Evolutionary conservation across 2,329 filamentous ascomycete species (phyloP), one percentile per base, ranked within the genome.

Genomic region (Colletotrichum costaricense): DNA sequence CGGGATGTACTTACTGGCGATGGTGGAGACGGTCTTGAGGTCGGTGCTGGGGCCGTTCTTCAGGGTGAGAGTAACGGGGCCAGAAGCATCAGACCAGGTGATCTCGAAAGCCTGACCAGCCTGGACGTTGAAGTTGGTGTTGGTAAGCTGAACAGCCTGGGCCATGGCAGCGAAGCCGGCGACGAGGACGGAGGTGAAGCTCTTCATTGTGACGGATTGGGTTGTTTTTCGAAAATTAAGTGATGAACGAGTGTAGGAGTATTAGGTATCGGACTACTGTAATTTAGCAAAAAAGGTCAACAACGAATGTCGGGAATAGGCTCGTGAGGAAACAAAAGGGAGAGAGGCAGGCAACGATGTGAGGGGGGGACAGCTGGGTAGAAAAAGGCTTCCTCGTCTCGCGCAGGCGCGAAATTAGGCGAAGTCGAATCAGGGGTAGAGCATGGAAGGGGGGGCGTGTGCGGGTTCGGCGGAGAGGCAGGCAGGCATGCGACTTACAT

Each of bases 91-190:
- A 63, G 73, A 42, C 86, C 86, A 88, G 64, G 79, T 85, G 72
- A 88, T 79, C 67, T 79, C 81, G 79, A 87, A 87, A 64, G 84
- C 78, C 77, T 80, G 35, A 74, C 84, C 85, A 69, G 81, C 80
- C 55, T 74, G 56, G 67, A 87, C 75, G 46, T 77, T 72, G 75
- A 77, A 84, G 75, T 80, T 77, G 74, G 69, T 78, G 79, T 83
- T 84, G 78, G 81, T 83, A 71, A 84, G 77, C 28, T 72, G 9
- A 54, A 81, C 78, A 75, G 81, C 81, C 73, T 75, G 76, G 65
- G 77, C 81, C 65, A 81, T 72, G 65, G 78, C 79, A 59, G 78
- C 77, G 65, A 82, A 76, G 72, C 75, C 77, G 76, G 80, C 80
- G 67, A 83, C 75, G 73, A 79, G 49, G 42, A 79, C 63, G 62